Evolutionary conservation across 805 yeast species (phyloP).

Genomic region (Starmerella powellii): DNA sequence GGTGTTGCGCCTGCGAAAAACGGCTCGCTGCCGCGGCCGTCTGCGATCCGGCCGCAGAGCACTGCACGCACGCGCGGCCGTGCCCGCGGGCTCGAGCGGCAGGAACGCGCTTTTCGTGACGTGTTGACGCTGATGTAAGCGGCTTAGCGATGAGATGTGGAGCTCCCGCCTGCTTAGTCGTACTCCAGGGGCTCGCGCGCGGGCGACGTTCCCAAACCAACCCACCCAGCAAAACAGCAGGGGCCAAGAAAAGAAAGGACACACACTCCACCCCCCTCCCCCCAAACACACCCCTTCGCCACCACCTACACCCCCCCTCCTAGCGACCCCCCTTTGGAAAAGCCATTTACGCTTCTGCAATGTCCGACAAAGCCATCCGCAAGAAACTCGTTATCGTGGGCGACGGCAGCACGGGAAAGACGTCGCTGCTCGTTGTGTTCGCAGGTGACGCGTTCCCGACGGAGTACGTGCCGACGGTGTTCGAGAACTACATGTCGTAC

Average conservation of each 20-base stretch:
- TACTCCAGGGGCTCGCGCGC: too few species aligned
- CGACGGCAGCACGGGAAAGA: slow-evolving; percentile 96
- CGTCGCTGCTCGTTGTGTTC: slow-evolving; percentile 73
- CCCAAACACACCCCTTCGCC: not conserved
- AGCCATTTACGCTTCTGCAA: not conserved
- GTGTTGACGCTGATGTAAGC: not conserved
- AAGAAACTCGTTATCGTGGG: slow-evolving; percentile 82
- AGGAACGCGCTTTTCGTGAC: not conserved
- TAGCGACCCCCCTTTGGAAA: not conserved
- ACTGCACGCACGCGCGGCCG: too few species aligned
- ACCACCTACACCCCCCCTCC: slow-evolving; percentile 1
- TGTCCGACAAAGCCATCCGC: slow-evolving; percentile 24
- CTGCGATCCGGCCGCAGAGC: too few species aligned
- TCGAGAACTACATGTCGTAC: slow-evolving; percentile 95
- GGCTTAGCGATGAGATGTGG: too few species aligned
- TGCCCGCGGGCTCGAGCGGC: not conserved
- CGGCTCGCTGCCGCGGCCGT: too few species aligned
- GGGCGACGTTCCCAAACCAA: too few species aligned
- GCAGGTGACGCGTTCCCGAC: slow-evolving; percentile 87
- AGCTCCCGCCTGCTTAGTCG: too few species aligned
- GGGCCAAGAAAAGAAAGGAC: too few species aligned
- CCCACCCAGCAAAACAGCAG: too few species aligned
- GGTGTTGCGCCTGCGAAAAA: too few species aligned
- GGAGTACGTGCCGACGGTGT: slow-evolving; percentile 90
- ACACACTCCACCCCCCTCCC: not conserved